Base-by-base conservation (phyloP, 2,329 filamentous ascomycete species). In the Ramularia collo-cygni region DNA sequence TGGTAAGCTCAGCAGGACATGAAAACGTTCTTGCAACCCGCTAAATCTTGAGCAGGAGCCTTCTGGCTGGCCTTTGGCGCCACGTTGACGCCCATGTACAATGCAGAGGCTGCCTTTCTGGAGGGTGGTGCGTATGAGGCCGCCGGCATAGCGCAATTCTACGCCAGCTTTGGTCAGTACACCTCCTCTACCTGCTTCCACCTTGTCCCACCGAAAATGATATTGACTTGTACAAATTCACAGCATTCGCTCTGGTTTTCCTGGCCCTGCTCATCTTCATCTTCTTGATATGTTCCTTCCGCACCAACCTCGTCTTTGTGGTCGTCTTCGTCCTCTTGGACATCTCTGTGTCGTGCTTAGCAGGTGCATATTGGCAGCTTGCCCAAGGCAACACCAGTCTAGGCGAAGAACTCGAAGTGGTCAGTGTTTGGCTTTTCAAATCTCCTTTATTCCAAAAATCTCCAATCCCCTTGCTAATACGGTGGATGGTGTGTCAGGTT, bases 231-330 rank as follows among this genome's bases (percentile, higher is more conserved):
- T 7, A 2, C 13, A 10, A 3, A n/a, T n/a, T n/a, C 9, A 10
- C 16, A 33, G 31, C 14, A 4, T 33, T 33, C 16, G 16, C 19
- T 19, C 16, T 33, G 16, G 15, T 33, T 12, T 33, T 33, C 12
- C 13, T 33, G 16, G 16, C 16, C 17, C n/a, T 51, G 15, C 13
- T 49, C 7, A 41, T 46, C 33, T 44, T 51, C 16, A 42, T 43
- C 32, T 51, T 48, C 42, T 45, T 38, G 31, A 30, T 51, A 37
- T 48, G 48, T 42, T 38, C 46, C 13, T 38, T 48, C 15, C 46
- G 48, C 5, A 49, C 46, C 5, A 51, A 51, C 39, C 27, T 48
- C 17, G 37, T 48, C 7, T 51, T 48, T 37, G 38, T 47, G 18
- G 14, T 43, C 14, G 38, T 51, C 16, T 48, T 51, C 29, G 39